Conservation (phyloP, 495 filamentous ascomycete genomes). For the Echria macrotheca region DNA sequence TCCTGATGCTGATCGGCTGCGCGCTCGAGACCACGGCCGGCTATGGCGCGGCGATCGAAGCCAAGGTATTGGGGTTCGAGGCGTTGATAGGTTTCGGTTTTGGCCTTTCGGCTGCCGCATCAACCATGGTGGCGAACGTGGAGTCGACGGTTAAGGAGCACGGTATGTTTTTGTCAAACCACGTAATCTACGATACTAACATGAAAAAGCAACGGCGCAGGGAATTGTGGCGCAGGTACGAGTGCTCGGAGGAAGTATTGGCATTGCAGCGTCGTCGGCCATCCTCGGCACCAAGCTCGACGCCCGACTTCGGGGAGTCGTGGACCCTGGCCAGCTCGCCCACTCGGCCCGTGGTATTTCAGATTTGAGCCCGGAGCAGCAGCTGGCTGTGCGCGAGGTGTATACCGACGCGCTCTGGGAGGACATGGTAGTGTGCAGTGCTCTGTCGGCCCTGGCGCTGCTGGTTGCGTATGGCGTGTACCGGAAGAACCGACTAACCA, state of each 20-base stretch:
- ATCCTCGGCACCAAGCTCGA: constrained; percentile 31
- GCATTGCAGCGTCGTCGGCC: constrained; percentile 45
- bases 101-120: constrained; percentile 34
- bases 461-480: constrained; percentile 28
- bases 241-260: constrained; percentile 48
- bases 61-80: constrained; percentile 38
- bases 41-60: constrained; percentile 22
- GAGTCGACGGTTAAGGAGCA: constrained; percentile 34
- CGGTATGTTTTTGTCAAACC: constrained; percentile 22
- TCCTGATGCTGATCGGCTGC: constrained; percentile 35
- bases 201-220: constrained; percentile 47
- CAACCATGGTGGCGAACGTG: constrained; percentile 30
- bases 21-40: constrained; percentile 33
- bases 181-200: too few relatives aligned
- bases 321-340: constrained; percentile 17
- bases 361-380: constrained; percentile 9
- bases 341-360: constrained; percentile 13
- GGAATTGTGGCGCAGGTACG: constrained; percentile 48
- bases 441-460: constrained; percentile 27
- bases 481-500: constrained; percentile 18
- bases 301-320: constrained; percentile 8
- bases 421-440: constrained; percentile 36
- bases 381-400: constrained; percentile 17
- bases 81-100: constrained; percentile 44
- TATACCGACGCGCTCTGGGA: constrained; percentile 35